phyloP scores from a whole-genome alignment of 2,329 filamentous ascomycete genomes.

The Tolypocladium pustulatum region DNA sequence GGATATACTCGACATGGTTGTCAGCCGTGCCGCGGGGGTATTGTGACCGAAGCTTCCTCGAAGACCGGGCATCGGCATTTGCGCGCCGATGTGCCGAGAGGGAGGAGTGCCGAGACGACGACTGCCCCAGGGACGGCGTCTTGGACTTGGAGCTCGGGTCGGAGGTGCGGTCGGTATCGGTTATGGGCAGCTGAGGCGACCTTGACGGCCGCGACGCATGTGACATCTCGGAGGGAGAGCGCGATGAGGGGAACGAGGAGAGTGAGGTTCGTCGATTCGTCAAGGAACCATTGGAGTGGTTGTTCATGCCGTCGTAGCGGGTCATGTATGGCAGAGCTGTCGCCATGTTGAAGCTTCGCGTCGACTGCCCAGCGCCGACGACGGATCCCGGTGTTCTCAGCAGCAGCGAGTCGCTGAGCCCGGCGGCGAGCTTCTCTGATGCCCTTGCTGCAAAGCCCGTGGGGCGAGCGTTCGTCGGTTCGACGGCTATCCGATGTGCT shows the following conservation, averaged over 20 bases:
- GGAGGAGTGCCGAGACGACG: slow-evolving; percentile 52
- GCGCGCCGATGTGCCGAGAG: slow-evolving; percentile 40
- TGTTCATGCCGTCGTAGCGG: slow-evolving; percentile 25
- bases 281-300: slow-evolving; percentile 20
- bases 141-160: slow-evolving; percentile 51
- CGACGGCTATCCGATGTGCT: slow-evolving; percentile 1
- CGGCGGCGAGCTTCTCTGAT: neutral
- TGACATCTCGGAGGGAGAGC: slow-evolving; percentile 48
- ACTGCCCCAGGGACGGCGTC: slow-evolving; percentile 42
- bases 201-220: slow-evolving; percentile 39
- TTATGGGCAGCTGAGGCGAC: slow-evolving; percentile 41
- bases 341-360: slow-evolving; percentile 20
- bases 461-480: neutral
- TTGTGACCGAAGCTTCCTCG: slow-evolving; percentile 56
- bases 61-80: slow-evolving; percentile 39
- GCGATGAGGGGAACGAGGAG: slow-evolving; percentile 51
- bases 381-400: neutral
- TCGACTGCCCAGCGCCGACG: neutral
- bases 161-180: slow-evolving; percentile 45
- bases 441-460: neutral
- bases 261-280: slow-evolving; percentile 42
- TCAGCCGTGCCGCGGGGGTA: slow-evolving; percentile 66
- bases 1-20: slow-evolving; percentile 97
- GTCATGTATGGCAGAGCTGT: slow-evolving; percentile 31
- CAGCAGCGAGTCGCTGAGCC: neutral